Evolutionary conservation across 495 filamentous ascomycete species (phyloP), one percentile per base, ranked within the genome.

Genomic region (Tetracladium marchalianum): DNA sequence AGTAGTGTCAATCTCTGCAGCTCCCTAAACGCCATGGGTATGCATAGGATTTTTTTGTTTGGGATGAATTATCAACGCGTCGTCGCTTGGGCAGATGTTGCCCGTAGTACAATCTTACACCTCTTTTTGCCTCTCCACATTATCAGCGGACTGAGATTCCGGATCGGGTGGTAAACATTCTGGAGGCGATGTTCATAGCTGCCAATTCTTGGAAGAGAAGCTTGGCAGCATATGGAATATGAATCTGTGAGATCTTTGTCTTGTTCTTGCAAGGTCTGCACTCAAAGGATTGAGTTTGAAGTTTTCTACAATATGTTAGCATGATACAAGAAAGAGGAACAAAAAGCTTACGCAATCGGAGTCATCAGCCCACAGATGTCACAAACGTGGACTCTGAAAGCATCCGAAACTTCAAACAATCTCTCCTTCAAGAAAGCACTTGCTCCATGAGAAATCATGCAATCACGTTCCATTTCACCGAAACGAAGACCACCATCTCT

Each of bases 401-500:
- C 90, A 66, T 99, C 92, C 47, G 83, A 89, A 36, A 97, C 93
- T 63, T 96, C 90, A 55, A 99, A 96, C 51, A 99, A 69, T 51
- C 90, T 74, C 74, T 99, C 92, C 71, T 96, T 96, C 62, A 99
- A 70, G 77, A 99, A 97, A 4, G 88, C 80, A 51, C 85, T 88
- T 22, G 92, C 92, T 60, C 92, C 92, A 66, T 99, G 93, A 24
- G 93, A 84, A 65, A 99, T 97, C 93, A 99, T 97, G 68, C 92
- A 99, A 77, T 99, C 92, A 64, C 92, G 90, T 68, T 99, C 92
- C 92, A 99, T 99, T 75, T 99, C 92, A 78, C 92, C 92, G 76
- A 99, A 99, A 58, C 92, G 88, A 38, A 99, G 77, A 70, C 92
- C 92, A 75, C 92, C 92, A 64, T 99, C 92, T 70, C 92, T 76